Evolutionary conservation across 83 land plant species (phyloP), one percentile per base, ranked within the genome.

Genomic region (Picea engelmannii): DNA sequence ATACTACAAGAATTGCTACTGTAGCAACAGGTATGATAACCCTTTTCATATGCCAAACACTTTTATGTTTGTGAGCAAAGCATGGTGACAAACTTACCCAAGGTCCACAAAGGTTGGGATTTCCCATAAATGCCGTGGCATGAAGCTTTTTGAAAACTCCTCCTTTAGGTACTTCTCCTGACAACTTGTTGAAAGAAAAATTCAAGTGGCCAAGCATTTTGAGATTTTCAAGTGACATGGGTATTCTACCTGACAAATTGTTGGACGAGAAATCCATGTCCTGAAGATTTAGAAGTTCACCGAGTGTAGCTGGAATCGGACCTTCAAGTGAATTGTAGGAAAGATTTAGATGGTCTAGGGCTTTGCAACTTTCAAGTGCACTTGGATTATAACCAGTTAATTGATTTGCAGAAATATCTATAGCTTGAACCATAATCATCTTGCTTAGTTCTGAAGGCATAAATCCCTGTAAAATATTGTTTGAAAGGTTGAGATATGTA

Each of bases 171-270:
- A 82, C 17, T 15, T 83, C 44, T 6, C 84, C 84, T 18, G 52
- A 59, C 31, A 82, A 76, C 52, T 21, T 78, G 80, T 86, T 86
- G 47, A 40, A 27, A 16, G 79, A 75, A 13, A 86, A 38, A 80
- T 70, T 58, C 27, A 78, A 16, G 5, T 27, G 60, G 4, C 12
- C 7, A 13, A 64, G 78, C 10, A 13, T 64, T 66, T 21, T 42
- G 23, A 63, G 27, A 8, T 66, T 27, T 25, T 16, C 18, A 10
- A 66, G n/a, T 6, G 79, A 74, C 8, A 13, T 17, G n/a, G 81
- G 74, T 17, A 62, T 65, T 63, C 0, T 20, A 65, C 78, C 79
- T 9, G 67, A 61, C 25, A 80, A 64, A 9, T 49, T 25, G 27
- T 65, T 65, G 79, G 1, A n/a, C 0, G 31, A 24, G 18, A 80